Evolutionary conservation across 2,329 filamentous ascomycete species (phyloP).

Genomic region (Fusarium acutatum): DNA sequence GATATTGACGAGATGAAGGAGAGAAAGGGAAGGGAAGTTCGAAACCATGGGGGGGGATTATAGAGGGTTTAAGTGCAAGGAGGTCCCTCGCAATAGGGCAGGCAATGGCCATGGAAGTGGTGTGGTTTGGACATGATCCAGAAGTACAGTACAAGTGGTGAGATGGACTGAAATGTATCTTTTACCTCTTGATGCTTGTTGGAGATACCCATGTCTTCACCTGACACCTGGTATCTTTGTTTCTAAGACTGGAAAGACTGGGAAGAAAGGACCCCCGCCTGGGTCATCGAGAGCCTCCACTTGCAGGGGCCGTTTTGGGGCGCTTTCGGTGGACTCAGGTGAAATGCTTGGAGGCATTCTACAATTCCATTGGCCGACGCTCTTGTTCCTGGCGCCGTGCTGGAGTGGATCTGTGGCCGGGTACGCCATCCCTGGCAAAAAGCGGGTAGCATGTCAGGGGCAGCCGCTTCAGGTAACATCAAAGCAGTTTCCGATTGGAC

Average conservation of each 20-base stretch:
- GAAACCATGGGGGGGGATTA: conserved; percentile 27
- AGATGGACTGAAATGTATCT: conserved; percentile 6
- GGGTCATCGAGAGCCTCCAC: conserved; percentile 21
- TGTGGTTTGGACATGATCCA: not conserved
- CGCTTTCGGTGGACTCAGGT: conserved; percentile 20
- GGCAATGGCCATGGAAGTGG: not conserved
- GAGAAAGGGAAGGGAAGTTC: conserved; percentile 20
- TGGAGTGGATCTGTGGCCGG: conserved; percentile 3
- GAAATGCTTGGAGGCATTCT: conserved; percentile 11
- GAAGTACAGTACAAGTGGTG: conserved; percentile 11
- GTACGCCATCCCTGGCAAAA: conserved; percentile 1
- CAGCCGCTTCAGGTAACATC: conserved; percentile 6
- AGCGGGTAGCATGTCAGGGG: conserved; percentile 22
- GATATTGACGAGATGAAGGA: conserved; percentile 37
- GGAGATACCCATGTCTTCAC: conserved; percentile 9
- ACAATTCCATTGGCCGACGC: conserved; percentile 6
- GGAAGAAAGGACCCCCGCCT: not conserved
- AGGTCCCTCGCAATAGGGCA: conserved; percentile 11
- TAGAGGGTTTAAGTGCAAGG: conserved; percentile 36
- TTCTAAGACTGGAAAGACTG: conserved; percentile 3
- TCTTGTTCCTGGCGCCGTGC: conserved; percentile 16
- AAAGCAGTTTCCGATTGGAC: conserved; percentile 24
- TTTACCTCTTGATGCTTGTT: not conserved
- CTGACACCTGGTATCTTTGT: conserved; percentile 19
- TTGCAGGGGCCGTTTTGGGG: conserved; percentile 31